These are phyloP conservation scores for Luvunga scandens DNA, from an alignment of 345 rosid genomes.

Conservation along the genomic window DNA sequence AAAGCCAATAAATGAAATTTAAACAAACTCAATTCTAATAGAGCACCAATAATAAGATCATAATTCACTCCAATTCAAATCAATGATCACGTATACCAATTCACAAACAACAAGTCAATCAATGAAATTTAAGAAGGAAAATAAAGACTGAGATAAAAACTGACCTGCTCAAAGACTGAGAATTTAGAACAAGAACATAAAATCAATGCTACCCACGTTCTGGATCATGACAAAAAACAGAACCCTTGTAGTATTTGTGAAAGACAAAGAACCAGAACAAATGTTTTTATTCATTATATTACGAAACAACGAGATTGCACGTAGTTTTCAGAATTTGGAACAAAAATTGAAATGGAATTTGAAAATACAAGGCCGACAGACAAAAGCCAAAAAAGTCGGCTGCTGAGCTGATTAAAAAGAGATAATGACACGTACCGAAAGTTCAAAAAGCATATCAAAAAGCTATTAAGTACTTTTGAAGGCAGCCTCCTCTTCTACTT, in stretches of 20 bases:
- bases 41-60: background rate
- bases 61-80: background rate
- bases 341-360: background rate
- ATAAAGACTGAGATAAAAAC: background rate
- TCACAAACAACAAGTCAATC: background rate
- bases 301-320: constrained; percentile 32
- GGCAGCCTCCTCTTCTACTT: background rate
- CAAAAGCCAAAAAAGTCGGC: constrained; percentile 47
- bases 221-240: constrained; percentile 15
- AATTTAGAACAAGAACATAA: constrained; percentile 18
- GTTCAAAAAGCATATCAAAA: constrained; percentile 9
- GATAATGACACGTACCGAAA: constrained; percentile 37
- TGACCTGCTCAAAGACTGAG: constrained; percentile 19
- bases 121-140: background rate
- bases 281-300: background rate
- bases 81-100: background rate
- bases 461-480: background rate
- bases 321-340: constrained; percentile 28
- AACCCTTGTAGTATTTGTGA: constrained; percentile 9
- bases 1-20: background rate
- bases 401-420: constrained; percentile 30
- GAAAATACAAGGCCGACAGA: constrained; percentile 40
- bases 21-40: background rate
- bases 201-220: constrained; percentile 22
- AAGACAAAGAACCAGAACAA: constrained; percentile 1